These are phyloP conservation scores for Hirsutella minnesotensis DNA, from an alignment of 2,329 filamentous ascomycete genomes.

Conservation along the genomic window DNA sequence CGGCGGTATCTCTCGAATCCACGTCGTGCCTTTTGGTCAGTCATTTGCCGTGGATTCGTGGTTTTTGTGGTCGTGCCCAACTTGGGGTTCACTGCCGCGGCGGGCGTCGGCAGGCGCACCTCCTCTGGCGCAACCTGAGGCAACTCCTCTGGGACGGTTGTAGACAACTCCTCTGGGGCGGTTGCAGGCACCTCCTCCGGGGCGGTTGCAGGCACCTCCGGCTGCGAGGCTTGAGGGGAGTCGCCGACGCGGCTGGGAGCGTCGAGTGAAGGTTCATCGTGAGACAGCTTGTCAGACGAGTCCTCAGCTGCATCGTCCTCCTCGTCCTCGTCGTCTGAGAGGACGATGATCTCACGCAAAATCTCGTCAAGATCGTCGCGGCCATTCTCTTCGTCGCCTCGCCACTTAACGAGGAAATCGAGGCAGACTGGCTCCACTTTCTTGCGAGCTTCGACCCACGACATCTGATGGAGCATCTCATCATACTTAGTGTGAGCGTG, in stretches of 20 bases:
- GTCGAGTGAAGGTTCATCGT: constrained; percentile 10
- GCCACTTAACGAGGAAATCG: constrained; percentile 59
- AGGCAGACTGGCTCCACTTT: constrained; percentile 49
- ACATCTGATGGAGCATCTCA: constrained; percentile 35
- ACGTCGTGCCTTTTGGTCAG: constrained; percentile 24
- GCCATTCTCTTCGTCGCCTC: constrained; percentile 57
- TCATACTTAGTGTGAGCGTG: constrained; percentile 58
- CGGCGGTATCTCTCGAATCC: constrained; percentile 35
- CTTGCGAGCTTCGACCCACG: constrained; percentile 32
- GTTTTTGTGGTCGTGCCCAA: constrained; percentile 8
- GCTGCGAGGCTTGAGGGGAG: not conserved
- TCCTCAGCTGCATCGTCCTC: constrained; percentile 7
- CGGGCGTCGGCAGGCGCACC: too few relatives aligned
- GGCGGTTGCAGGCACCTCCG: too few relatives aligned
- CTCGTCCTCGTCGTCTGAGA: constrained; percentile 20
- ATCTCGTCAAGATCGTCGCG: constrained; percentile 57
- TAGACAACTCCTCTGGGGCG: too few relatives aligned
- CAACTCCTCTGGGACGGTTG: too few relatives aligned
- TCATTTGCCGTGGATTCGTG: constrained; percentile 5
- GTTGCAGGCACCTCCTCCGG: too few relatives aligned
- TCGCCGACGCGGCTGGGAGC: constrained; percentile 1
- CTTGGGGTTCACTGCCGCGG: not conserved
- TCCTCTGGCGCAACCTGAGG: too few relatives aligned
- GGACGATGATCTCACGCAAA: constrained; percentile 52
- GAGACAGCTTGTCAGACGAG: constrained; percentile 17